phyloP scores from a whole-genome alignment of 768 basidiomycete species.

The Mrakia gelida region DNA sequence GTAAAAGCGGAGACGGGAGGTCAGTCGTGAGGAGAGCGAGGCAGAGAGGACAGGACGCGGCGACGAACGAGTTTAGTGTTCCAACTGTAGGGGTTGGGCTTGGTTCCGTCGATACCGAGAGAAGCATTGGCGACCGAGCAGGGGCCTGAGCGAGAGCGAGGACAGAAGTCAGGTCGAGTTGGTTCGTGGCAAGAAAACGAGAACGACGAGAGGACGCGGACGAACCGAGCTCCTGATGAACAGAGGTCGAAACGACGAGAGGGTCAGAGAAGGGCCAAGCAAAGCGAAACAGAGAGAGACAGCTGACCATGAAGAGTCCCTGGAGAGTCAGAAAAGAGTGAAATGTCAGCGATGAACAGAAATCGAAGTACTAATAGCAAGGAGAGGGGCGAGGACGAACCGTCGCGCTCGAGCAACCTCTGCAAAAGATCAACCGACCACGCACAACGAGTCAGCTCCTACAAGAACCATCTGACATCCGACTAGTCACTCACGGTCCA shows the following conservation, averaged over 20 bases:
- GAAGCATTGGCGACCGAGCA: slow-evolving; percentile 26
- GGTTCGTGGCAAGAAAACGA: not conserved
- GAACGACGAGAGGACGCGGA: not conserved
- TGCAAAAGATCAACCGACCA: not conserved
- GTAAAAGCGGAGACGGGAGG: not conserved
- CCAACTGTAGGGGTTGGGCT: slow-evolving; percentile 33
- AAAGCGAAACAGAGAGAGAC: no score
- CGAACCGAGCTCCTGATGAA: slow-evolving; percentile 1
- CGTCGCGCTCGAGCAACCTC: not conserved
- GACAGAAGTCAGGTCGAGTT: not conserved
- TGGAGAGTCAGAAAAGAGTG: not conserved
- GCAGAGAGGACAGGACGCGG: no score
- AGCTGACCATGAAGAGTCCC: slow-evolving; percentile 3
- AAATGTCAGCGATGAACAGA: not conserved
- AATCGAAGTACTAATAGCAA: no score
- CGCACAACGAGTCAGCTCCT: not conserved
- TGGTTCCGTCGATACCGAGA: slow-evolving; percentile 20
- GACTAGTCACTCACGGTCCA: not conserved
- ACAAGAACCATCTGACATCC: no score
- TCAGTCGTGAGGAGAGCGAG: no score
- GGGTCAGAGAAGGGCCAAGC: not conserved
- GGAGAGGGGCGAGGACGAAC: not conserved
- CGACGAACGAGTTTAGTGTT: slow-evolving; percentile 28
- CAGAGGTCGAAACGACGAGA: not conserved
- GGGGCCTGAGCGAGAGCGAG: slow-evolving; percentile 12